These are phyloP conservation scores for Salix brachista DNA, from an alignment of 345 rosid genomes.

Conservation along the genomic window DNA sequence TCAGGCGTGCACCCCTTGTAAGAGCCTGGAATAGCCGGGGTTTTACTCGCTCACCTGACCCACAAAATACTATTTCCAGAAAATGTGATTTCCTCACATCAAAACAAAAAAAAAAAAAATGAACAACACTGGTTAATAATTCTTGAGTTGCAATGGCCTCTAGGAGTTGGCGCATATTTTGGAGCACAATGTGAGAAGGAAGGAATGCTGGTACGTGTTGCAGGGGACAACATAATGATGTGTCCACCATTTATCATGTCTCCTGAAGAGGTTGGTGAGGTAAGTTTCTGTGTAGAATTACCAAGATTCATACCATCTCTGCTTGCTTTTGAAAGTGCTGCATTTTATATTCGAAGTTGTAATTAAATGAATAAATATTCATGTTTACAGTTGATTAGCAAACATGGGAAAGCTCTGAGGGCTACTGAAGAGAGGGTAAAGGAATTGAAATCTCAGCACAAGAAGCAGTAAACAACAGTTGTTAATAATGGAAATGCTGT, in stretches of 20 bases:
- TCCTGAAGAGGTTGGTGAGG: slow-evolving; percentile 76
- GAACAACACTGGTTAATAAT: not conserved
- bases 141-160: not conserved
- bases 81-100: rapidly evolving
- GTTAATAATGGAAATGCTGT: slow-evolving; percentile 34
- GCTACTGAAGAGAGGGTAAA: slow-evolving; percentile 78
- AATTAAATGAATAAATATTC: not conserved
- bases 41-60: too few relatives aligned
- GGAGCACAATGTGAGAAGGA: slow-evolving; percentile 78
- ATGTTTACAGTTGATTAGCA: slow-evolving; percentile 54
- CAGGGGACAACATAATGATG: slow-evolving; percentile 92
- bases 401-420: slow-evolving; percentile 66
- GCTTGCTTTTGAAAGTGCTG: not conserved
- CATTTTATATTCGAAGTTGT: not conserved
- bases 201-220: slow-evolving; percentile 81
- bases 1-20: too few relatives aligned
- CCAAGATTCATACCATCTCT: not conserved
- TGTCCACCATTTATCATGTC: slow-evolving; percentile 75
- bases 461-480: slow-evolving; percentile 20
- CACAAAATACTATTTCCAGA: too few relatives aligned
- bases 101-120: too few relatives aligned
- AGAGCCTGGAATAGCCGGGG: rapidly evolving
- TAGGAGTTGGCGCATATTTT: slow-evolving; percentile 83
- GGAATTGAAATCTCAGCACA: slow-evolving; percentile 69
- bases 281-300: slow-evolving; percentile 8